Conservation (phyloP, 1,139 yeast species). For the Meyerozyma elateridarum region DNA sequence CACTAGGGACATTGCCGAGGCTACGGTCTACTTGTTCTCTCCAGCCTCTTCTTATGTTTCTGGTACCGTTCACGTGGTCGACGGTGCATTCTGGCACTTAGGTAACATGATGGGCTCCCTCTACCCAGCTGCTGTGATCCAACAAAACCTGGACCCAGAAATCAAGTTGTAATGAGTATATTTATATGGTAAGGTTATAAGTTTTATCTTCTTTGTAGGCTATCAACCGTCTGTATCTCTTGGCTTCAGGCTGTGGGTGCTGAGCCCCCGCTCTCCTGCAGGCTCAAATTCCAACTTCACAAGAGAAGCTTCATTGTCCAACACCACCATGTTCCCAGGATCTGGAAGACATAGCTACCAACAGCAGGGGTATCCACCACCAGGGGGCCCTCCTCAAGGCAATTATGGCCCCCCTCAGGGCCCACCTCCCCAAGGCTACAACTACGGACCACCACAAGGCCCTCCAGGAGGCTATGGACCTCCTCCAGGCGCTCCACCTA, state of each 20-base stretch:
- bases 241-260: too few relatives aligned
- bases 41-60: constrained; percentile 75
- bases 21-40: constrained; percentile 79
- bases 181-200: background rate
- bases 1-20: constrained; percentile 79
- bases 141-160: constrained; percentile 19
- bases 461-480: constrained; percentile 13
- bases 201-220: too few relatives aligned
- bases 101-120: constrained; percentile 40
- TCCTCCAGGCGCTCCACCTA: constrained; percentile 12
- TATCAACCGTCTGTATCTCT: too few relatives aligned
- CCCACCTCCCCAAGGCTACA: constrained; percentile 6
- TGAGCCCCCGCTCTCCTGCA: too few relatives aligned
- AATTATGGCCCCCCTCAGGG: constrained; percentile 10
- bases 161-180: constrained; percentile 17
- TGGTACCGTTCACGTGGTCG: constrained; percentile 78
- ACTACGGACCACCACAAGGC: constrained; percentile 12
- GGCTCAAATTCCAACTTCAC: too few relatives aligned
- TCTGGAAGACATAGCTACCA: constrained; percentile 22
- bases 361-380: constrained; percentile 7
- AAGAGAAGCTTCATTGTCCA: too few relatives aligned
- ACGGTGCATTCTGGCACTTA: constrained; percentile 88
- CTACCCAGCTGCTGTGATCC: constrained; percentile 30
- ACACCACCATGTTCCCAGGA: constrained; percentile 31
- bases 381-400: constrained; percentile 11